phyloP scores from a whole-genome alignment of 371 early-diverging fungal species.

The Mycotypha africana region DNA sequence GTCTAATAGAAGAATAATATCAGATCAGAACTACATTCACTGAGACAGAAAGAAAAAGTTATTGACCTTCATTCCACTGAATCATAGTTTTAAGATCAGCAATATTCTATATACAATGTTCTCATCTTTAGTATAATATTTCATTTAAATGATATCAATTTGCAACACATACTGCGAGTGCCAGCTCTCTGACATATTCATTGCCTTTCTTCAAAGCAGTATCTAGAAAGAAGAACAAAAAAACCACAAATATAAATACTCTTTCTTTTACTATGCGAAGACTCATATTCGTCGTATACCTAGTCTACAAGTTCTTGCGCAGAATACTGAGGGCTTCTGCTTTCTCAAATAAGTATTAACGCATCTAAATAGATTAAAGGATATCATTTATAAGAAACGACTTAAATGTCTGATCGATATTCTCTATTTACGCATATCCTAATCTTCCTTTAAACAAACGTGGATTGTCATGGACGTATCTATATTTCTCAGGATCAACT shows the following conservation, averaged over 20 bases:
- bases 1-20: conserved; percentile 4
- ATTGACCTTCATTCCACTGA: conserved; percentile 45
- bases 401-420: too few species aligned
- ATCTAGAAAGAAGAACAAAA: conserved; percentile 10
- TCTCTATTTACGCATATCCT: conserved; percentile 19
- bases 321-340: conserved; percentile 18
- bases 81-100: conserved; percentile 32
- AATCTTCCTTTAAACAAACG: conserved; percentile 16
- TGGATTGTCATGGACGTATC: conserved; percentile 17
- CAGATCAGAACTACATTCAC: background rate
- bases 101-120: conserved; percentile 33
- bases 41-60: background rate
- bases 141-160: too few species aligned
- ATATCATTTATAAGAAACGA: background rate
- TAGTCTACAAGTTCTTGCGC: conserved; percentile 18
- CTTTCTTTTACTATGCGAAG: too few species aligned
- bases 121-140: too few species aligned
- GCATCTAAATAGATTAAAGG: too few species aligned
- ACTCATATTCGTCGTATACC: conserved; percentile 5
- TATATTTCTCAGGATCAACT: too few species aligned
- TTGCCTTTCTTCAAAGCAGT: conserved; percentile 36
- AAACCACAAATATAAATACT: background rate
- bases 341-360: conserved; percentile 13
- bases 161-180: conserved; percentile 23
- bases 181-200: conserved; percentile 37